Evolutionary conservation across 345 rosid genomes (phyloP).

Genomic region (Capsella bursapastoris): DNA sequence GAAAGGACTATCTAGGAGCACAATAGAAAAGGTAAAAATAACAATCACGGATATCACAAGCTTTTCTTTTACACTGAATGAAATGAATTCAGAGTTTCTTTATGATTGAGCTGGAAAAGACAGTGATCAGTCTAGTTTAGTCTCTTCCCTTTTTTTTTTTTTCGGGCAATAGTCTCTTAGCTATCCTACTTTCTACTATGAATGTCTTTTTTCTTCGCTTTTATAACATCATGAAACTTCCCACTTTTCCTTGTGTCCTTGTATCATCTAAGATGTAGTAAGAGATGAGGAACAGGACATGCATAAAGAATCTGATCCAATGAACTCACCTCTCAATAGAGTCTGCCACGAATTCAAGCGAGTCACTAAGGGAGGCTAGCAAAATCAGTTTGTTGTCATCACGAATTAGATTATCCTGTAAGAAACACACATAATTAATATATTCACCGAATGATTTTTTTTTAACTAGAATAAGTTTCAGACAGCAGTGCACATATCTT

Average conservation of each 20-base stretch:
- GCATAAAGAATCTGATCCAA: constrained; percentile 33
- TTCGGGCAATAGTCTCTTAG: neutral
- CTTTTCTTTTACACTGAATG: constrained; percentile 29
- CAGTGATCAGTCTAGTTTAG: constrained; percentile 28
- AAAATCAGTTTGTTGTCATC: constrained; percentile 92
- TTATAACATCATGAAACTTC: constrained; percentile 6
- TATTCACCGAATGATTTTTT: constrained; percentile 11
- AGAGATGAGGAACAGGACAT: constrained; percentile 25
- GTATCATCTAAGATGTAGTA: constrained; percentile 24
- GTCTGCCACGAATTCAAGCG: constrained; percentile 95
- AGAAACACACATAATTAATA: constrained; percentile 8
- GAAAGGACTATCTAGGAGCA: neutral
- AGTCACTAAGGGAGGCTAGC: constrained; percentile 96
- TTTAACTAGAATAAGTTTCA: neutral
- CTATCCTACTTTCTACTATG: constrained; percentile 7
- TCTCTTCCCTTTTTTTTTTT: neutral
- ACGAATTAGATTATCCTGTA: constrained; percentile 93
- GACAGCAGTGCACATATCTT: constrained; percentile 6
- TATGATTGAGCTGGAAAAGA: constrained; percentile 7
- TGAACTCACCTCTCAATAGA: constrained; percentile 89
- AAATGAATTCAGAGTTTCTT: constrained; percentile 21
- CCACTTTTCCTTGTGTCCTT: constrained; percentile 17
- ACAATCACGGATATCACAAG: constrained; percentile 16
- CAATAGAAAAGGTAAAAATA: constrained; percentile 1
- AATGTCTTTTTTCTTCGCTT: constrained; percentile 17